These are phyloP conservation scores for Lasiosphaeria hispida DNA, from an alignment of 495 filamentous ascomycete species.

Conservation along the genomic window DNA sequence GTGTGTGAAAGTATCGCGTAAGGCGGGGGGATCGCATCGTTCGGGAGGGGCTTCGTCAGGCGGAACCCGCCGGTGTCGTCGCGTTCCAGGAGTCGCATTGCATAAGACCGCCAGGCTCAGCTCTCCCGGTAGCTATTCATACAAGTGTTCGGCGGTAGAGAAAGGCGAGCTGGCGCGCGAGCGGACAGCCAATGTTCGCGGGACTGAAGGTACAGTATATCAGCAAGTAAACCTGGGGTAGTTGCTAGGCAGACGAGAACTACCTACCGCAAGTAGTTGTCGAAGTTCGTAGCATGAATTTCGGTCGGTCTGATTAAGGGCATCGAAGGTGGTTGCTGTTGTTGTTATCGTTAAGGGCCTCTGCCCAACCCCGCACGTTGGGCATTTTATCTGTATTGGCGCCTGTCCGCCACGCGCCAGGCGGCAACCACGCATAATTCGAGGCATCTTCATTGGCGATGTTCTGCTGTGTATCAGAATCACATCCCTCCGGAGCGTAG, in stretches of 20 bases:
- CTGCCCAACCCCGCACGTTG: slow-evolving; percentile 13
- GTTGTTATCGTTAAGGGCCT: slow-evolving; percentile 6
- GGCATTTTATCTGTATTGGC: slow-evolving; percentile 8
- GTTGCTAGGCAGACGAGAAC: slow-evolving; percentile 2
- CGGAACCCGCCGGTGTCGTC: slow-evolving; percentile 1
- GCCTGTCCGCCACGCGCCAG: background rate
- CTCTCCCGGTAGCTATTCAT: slow-evolving; percentile 3
- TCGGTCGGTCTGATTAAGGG: slow-evolving; percentile 6
- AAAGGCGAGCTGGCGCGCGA: slow-evolving; percentile 1
- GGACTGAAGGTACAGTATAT: background rate
- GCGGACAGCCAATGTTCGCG: background rate
- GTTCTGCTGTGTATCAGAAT: background rate
- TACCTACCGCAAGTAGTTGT: slow-evolving; percentile 3
- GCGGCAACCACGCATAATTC: slow-evolving; percentile 11
- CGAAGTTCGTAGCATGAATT: slow-evolving; percentile 9
- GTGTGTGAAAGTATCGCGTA: slow-evolving; percentile 14
- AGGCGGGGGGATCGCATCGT: background rate
- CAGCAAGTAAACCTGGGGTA: slow-evolving; percentile 2
- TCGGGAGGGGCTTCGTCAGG: no score
- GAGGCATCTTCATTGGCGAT: slow-evolving; percentile 2
- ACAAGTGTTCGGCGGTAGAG: slow-evolving; percentile 1
- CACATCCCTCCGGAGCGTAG: no score
- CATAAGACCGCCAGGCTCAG: background rate
- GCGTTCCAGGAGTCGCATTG: slow-evolving; percentile 9
- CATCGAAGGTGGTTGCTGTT: background rate